Evolutionary conservation across 2,329 filamentous ascomycete species (phyloP).

Genomic region (Xylariaceae sp.): DNA sequence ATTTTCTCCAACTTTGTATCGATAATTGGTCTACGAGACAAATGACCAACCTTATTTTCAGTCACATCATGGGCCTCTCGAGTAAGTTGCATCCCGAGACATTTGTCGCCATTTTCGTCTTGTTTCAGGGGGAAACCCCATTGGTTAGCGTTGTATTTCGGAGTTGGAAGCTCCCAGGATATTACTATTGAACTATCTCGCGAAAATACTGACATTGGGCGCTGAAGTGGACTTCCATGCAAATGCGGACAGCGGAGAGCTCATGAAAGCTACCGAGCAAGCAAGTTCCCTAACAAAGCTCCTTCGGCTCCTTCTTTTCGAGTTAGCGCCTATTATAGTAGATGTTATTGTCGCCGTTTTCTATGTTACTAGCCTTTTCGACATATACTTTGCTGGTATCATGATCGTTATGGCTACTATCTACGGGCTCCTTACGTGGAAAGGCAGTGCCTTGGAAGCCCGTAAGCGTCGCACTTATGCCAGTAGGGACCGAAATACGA

Average conservation of each 20-base stretch:
- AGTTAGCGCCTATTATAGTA: slow-evolving; percentile 62
- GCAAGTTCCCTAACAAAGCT: slow-evolving; percentile 62
- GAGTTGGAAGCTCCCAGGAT: too few species aligned
- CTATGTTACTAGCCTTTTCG: slow-evolving; percentile 49
- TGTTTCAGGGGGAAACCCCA: too few species aligned
- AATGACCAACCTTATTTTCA: slow-evolving; percentile 63
- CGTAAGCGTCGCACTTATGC: slow-evolving; percentile 29
- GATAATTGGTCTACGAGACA: slow-evolving; percentile 60
- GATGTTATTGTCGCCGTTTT: slow-evolving; percentile 64
- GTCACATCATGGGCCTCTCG: slow-evolving; percentile 68
- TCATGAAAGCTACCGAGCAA: slow-evolving; percentile 67
- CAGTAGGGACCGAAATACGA: slow-evolving; percentile 40
- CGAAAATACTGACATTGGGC: too few species aligned
- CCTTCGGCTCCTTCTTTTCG: slow-evolving; percentile 61
- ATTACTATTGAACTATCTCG: too few species aligned
- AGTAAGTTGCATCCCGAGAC: slow-evolving; percentile 32
- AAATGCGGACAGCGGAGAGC: slow-evolving; percentile 64
- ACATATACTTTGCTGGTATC: slow-evolving; percentile 55
- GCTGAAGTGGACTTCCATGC: slow-evolving; percentile 64
- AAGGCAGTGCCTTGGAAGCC: slow-evolving; percentile 47
- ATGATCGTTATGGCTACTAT: slow-evolving; percentile 47
- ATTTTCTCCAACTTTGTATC: slow-evolving; percentile 45
- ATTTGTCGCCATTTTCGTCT: too few species aligned
- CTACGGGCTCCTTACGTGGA: slow-evolving; percentile 51
- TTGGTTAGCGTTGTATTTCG: too few species aligned